Percentiles rank a stretch among this genome's conserved stretches.
phyloP scores from a whole-genome alignment of 2,329 filamentous ascomycete genomes.

The Phaeoacremonium minimum region DNA sequence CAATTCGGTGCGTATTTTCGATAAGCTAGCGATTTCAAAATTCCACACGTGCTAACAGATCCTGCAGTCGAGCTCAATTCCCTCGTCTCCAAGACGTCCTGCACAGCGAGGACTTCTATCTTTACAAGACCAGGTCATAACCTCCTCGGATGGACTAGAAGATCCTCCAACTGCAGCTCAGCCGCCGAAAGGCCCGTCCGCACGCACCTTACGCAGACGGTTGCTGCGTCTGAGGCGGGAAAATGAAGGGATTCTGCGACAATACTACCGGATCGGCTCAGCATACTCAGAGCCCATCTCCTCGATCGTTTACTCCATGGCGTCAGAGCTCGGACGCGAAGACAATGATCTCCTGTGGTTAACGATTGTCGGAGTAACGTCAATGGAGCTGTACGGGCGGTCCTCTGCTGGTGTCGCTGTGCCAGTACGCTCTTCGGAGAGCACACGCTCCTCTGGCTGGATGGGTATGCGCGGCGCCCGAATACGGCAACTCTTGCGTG shows the following conservation, averaged over 20 bases:
- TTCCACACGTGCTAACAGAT: too few species aligned
- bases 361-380: conserved; percentile 91
- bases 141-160: conserved; percentile 42
- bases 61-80: conserved; percentile 63
- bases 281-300: conserved; percentile 95
- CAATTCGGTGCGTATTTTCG: conserved; percentile 66
- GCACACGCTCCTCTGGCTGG: conserved; percentile 64
- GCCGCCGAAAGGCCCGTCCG: conserved; percentile 60
- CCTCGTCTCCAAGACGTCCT: conserved; percentile 58
- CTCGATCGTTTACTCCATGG: conserved; percentile 89
- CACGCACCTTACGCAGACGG: conserved; percentile 66
- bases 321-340: conserved; percentile 90
- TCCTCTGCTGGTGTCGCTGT: conserved; percentile 75
- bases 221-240: conserved; percentile 72
- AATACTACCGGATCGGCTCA: conserved; percentile 82
- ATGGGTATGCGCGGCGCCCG: conserved; percentile 76
- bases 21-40: conserved; percentile 12
- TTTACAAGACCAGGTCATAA: conserved; percentile 39
- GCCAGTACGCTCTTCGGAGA: conserved; percentile 50
- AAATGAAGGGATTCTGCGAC: conserved; percentile 70
- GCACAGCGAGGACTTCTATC: conserved; percentile 56
- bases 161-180: conserved; percentile 57
- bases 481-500: conserved; percentile 79
- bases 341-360: conserved; percentile 97
- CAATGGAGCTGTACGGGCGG: conserved; percentile 84